A percentile compares a stretch with the other conserved stretches of the same genome.
Evolutionary conservation across 75 land plant genomes (phyloP).

Genomic region (Selaginella tamariscina): DNA sequence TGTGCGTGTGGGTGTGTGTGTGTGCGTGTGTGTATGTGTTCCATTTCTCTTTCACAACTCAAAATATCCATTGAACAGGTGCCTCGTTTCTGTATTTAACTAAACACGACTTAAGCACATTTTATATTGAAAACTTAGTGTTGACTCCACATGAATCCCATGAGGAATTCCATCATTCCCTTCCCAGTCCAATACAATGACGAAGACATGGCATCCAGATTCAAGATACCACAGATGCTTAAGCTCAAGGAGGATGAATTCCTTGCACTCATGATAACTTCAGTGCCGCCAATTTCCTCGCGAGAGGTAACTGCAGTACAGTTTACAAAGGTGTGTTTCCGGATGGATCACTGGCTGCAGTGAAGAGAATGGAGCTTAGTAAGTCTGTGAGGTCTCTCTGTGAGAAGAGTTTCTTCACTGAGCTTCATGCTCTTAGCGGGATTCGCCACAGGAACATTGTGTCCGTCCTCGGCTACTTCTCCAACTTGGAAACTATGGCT

Average conservation of each 20-base stretch:
- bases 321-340: slow-evolving; percentile 6
- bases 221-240: background rate
- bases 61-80: too few relatives aligned
- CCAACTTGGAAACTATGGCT: background rate
- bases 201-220: background rate
- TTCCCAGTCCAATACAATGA: too few relatives aligned
- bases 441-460: background rate
- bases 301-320: background rate
- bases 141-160: too few relatives aligned
- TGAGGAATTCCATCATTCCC: too few relatives aligned
- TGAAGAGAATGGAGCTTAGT: slow-evolving; percentile 1
- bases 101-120: too few relatives aligned
- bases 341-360: background rate
- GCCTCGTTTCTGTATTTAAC: too few relatives aligned
- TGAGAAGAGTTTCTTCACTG: slow-evolving; percentile 4
- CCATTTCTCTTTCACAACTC: too few relatives aligned
- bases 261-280: background rate
- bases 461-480: background rate
- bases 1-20: too few relatives aligned
- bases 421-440: background rate
- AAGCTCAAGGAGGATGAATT: background rate
- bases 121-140: too few relatives aligned
- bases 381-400: background rate
- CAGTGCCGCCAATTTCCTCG: background rate
- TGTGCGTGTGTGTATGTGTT: too few relatives aligned